Percentiles rank a stretch among this genome's conserved stretches.
Conservation (phyloP, 2,329 filamentous ascomycete species). For the Coleophoma eucalyptorum region DNA sequence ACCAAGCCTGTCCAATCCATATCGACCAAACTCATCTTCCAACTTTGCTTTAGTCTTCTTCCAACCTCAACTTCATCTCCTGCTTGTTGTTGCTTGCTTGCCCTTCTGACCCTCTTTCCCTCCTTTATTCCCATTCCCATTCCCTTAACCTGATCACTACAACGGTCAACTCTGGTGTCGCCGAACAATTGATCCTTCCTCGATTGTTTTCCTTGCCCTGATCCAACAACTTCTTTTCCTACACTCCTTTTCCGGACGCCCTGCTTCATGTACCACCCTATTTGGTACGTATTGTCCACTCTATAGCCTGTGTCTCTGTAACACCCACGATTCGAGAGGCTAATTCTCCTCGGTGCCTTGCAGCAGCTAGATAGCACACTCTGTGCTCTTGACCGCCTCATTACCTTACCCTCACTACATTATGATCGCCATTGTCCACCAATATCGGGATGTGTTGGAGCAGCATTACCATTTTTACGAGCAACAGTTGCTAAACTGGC, state of each 20-base stretch:
- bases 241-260: slow-evolving; percentile 11
- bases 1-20: too few species aligned
- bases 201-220: neutral
- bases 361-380: slow-evolving; percentile 21
- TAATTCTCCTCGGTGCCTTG: neutral
- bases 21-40: too few species aligned
- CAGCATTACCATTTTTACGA: slow-evolving; percentile 23
- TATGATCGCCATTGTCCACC: slow-evolving; percentile 20
- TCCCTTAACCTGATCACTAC: too few species aligned
- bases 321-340: neutral
- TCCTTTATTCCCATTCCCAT: too few species aligned
- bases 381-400: slow-evolving; percentile 13
- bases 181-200: too few species aligned
- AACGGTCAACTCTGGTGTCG: too few species aligned
- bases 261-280: slow-evolving; percentile 22
- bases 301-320: neutral
- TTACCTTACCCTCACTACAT: neutral
- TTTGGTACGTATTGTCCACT: slow-evolving; percentile 14
- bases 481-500: slow-evolving; percentile 18
- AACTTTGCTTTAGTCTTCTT: too few species aligned
- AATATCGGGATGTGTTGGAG: slow-evolving; percentile 19
- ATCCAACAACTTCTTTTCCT: slow-evolving; percentile 10
- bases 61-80: too few species aligned
- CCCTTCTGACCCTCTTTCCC: too few species aligned
- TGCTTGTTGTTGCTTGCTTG: too few species aligned